Conservation (phyloP, 768 basidiomycete genomes). For the Pleurotus eryngii region DNA sequence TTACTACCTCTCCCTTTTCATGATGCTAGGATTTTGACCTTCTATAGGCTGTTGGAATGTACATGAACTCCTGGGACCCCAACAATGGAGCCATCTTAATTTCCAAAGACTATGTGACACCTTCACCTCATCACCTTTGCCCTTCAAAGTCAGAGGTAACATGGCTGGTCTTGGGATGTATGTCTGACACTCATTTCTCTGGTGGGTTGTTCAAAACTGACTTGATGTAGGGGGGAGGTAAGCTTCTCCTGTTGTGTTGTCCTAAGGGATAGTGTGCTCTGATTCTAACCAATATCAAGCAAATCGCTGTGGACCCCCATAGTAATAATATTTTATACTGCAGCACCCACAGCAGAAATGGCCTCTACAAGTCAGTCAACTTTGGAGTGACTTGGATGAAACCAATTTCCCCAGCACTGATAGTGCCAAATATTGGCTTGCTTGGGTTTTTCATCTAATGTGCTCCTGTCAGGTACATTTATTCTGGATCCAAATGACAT, state of each 20-base stretch:
- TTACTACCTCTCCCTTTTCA: neutral
- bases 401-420: slow-evolving; percentile 56
- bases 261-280: neutral
- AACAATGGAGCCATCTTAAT: slow-evolving; percentile 62
- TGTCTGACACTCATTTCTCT: slow-evolving; percentile 12
- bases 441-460: neutral
- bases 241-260: neutral
- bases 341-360: slow-evolving; percentile 60
- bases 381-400: slow-evolving; percentile 57
- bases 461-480: slow-evolving; percentile 39
- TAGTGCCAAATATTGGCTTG: slow-evolving; percentile 18
- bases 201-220: slow-evolving; percentile 6
- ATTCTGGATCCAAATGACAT: slow-evolving; percentile 50
- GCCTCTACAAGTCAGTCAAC: slow-evolving; percentile 64
- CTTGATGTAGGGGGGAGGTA: slow-evolving; percentile 43
- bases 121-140: slow-evolving; percentile 46
- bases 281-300: slow-evolving; percentile 27
- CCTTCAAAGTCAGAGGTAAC: slow-evolving; percentile 68
- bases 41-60: slow-evolving; percentile 52
- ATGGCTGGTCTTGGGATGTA: slow-evolving; percentile 67
- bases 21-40: neutral
- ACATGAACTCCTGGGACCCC: slow-evolving; percentile 60
- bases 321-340: slow-evolving; percentile 59
- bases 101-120: slow-evolving; percentile 52
- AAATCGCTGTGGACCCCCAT: slow-evolving; percentile 62